These are phyloP conservation scores for Cetraspora pellucida DNA, from an alignment of 192 early-diverging fungal species.

Conservation along the genomic window DNA sequence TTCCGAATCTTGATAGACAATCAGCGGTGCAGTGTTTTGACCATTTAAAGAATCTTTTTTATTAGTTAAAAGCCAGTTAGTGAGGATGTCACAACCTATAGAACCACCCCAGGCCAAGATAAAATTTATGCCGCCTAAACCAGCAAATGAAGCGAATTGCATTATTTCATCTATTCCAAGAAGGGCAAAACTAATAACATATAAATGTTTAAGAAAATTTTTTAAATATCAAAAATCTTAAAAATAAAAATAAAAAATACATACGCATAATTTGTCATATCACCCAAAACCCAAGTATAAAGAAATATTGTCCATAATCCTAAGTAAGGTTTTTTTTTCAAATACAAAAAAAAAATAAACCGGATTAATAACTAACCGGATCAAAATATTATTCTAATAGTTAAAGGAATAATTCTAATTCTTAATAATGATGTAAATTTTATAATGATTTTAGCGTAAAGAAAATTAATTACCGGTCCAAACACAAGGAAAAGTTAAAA, in stretches of 20 bases:
- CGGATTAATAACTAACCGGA: background rate
- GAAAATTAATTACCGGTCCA: background rate
- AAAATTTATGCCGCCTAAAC: conserved; percentile 22
- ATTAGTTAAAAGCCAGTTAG: background rate
- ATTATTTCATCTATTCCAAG: background rate
- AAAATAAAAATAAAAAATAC: background rate
- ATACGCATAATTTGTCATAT: conserved; percentile 8
- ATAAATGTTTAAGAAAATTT: background rate
- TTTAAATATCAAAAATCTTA: background rate
- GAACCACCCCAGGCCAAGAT: conserved; percentile 17
- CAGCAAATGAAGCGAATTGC: conserved; percentile 22
- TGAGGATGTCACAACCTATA: background rate
- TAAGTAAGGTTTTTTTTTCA: background rate
- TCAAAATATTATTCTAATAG: background rate
- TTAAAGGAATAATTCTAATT: background rate
- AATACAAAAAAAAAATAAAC: background rate
- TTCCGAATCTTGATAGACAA: background rate
- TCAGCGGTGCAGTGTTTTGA: background rate
- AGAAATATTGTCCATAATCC: conserved; percentile 13
- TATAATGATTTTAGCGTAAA: background rate
- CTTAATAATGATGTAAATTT: background rate
- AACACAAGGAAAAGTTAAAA: background rate
- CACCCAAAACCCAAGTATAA: background rate
- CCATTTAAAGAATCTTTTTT: too few species aligned
- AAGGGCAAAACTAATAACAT: background rate